Evolutionary conservation across 352 stramenopile genomes (phyloP).

Genomic region (Aphanomyces invadans): DNA sequence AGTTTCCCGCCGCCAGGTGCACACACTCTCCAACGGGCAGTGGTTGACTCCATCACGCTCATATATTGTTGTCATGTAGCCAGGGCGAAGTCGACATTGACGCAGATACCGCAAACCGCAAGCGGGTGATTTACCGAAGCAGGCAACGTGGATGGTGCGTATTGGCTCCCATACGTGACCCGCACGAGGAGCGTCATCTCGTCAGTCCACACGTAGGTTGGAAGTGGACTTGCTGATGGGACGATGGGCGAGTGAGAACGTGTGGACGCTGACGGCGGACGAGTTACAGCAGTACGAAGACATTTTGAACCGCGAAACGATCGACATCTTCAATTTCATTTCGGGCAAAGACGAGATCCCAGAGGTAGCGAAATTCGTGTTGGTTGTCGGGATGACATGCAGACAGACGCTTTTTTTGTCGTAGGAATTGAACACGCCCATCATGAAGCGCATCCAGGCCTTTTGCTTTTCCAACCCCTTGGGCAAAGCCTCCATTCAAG

Average conservation of each 20-base stretch:
- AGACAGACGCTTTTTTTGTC: neutral
- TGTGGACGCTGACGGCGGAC: conserved; percentile 61
- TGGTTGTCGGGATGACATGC: neutral
- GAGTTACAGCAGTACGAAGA: conserved; percentile 92
- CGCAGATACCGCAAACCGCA: conserved; percentile 67
- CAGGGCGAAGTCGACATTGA: conserved; percentile 47
- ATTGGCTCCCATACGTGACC: too few species aligned
- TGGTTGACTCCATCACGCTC: neutral
- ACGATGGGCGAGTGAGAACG: conserved; percentile 90
- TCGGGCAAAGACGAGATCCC: conserved; percentile 84
- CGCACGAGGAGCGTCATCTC: too few species aligned
- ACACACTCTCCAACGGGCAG: neutral
- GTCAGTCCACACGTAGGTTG: conserved; percentile 33
- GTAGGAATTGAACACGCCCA: conserved; percentile 55
- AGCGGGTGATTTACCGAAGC: conserved; percentile 91
- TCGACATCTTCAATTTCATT: conserved; percentile 98
- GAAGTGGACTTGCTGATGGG: conserved; percentile 94
- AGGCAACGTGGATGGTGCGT: conserved; percentile 89
- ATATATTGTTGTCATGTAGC: conserved; percentile 28
- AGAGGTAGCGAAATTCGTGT: conserved; percentile 27
- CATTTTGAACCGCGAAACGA: conserved; percentile 96
- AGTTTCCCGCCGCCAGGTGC: conserved; percentile 38
- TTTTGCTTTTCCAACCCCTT: conserved; percentile 86
- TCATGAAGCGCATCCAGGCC: conserved; percentile 88
- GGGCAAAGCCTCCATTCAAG: conserved; percentile 79